Evolutionary conservation across 176 grass and related monocot species (phyloP).

Genomic region (Elaeis guineensis): DNA sequence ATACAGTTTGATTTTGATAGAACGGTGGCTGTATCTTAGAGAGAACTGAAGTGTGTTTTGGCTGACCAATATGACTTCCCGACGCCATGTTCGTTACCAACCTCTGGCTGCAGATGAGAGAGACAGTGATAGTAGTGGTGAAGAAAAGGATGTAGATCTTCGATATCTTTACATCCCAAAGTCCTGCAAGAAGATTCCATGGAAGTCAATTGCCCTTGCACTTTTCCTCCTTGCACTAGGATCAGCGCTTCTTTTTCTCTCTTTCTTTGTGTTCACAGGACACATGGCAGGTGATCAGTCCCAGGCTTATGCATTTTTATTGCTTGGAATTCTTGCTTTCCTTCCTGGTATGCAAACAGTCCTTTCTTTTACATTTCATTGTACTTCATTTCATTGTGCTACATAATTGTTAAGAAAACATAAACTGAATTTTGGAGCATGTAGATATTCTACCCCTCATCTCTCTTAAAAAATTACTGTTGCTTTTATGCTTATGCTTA

Average conservation of each 20-base stretch:
- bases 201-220: conserved; percentile 83
- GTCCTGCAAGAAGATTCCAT: conserved; percentile 52
- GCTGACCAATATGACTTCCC: conserved; percentile 35
- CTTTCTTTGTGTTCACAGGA: conserved; percentile 73
- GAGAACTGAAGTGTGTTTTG: not conserved
- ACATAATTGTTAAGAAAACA: too few species aligned
- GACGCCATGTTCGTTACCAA: conserved; percentile 50
- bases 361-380: too few species aligned
- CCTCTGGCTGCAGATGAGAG: conserved; percentile 37
- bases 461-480: too few species aligned
- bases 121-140: conserved; percentile 7
- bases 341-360: conserved; percentile 66
- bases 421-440: too few species aligned
- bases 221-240: conserved; percentile 74
- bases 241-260: conserved; percentile 54
- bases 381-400: too few species aligned
- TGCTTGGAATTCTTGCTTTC: conserved; percentile 74
- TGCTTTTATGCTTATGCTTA: too few species aligned
- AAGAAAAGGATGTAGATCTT: conserved; percentile 35
- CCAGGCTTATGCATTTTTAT: conserved; percentile 71
- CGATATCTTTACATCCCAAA: conserved; percentile 77
- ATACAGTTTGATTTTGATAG: too few species aligned
- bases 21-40: too few species aligned
- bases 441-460: too few species aligned
- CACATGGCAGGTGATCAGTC: conserved; percentile 81